phyloP scores from a whole-genome alignment of 2,329 filamentous ascomycete genomes.

The Madurella mycetomatis region DNA sequence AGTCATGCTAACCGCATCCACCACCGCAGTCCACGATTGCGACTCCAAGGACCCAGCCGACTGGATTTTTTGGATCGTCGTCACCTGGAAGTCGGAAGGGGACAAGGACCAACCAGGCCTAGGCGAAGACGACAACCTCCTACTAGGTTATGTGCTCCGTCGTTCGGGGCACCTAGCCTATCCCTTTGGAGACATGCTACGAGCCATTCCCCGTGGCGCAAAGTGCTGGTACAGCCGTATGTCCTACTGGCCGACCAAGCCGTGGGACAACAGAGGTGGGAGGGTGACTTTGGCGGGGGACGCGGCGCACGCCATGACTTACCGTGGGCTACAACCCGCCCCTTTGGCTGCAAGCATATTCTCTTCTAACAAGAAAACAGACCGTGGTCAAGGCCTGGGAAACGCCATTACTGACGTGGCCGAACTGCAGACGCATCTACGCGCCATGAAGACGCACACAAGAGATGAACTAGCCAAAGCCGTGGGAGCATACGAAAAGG shows the following conservation, averaged over 20 bases:
- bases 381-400: slow-evolving; percentile 20
- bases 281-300: slow-evolving; percentile 20
- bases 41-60: background rate
- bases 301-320: slow-evolving; percentile 21
- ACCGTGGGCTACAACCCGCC: slow-evolving; percentile 5
- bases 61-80: slow-evolving; percentile 12
- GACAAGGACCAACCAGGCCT: background rate
- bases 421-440: slow-evolving; percentile 17
- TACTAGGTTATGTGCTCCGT: slow-evolving; percentile 6
- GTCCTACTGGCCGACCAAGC: slow-evolving; percentile 19
- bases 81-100: slow-evolving; percentile 12
- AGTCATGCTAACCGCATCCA: background rate
- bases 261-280: slow-evolving; percentile 16
- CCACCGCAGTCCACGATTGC: slow-evolving; percentile 1
- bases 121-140: background rate
- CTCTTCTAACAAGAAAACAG: background rate
- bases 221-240: slow-evolving; percentile 15
- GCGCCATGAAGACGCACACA: slow-evolving; percentile 23
- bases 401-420: slow-evolving; percentile 18
- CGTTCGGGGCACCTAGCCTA: slow-evolving; percentile 5
- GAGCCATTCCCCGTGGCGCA: slow-evolving; percentile 7
- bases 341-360: background rate
- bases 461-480: slow-evolving; percentile 12
- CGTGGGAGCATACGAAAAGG: slow-evolving; percentile 16
- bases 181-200: slow-evolving; percentile 13